These are phyloP conservation scores for Wickerhamomyces ciferrii DNA, from an alignment of 805 yeast genomes.

Conservation along the genomic window DNA sequence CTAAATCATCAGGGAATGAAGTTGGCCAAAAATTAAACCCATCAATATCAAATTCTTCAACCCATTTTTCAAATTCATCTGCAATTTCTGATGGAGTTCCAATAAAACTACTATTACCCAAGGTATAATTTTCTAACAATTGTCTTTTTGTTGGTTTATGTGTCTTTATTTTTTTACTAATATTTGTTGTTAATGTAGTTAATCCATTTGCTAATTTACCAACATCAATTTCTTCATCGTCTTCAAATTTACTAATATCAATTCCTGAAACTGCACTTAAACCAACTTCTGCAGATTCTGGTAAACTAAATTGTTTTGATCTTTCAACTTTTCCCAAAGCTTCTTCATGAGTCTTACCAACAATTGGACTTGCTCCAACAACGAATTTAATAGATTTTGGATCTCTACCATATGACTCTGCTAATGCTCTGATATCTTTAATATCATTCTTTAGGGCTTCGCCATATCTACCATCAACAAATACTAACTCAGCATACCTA, in stretches of 20 bases:
- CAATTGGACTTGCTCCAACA: too few relatives aligned
- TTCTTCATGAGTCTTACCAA: too few relatives aligned
- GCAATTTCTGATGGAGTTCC: constrained; percentile 35
- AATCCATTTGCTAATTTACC: constrained; percentile 25
- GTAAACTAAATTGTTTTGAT: too few relatives aligned
- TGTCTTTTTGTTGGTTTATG: constrained; percentile 3
- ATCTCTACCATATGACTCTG: constrained; percentile 30
- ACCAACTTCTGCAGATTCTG: constrained; percentile 23
- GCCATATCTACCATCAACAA: constrained; percentile 30
- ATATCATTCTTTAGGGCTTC: constrained; percentile 24
- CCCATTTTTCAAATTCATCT: constrained; percentile 33
- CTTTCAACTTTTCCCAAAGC: constrained; percentile 33
- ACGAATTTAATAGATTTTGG: too few relatives aligned
- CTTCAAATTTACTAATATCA: too few relatives aligned
- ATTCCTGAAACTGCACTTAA: constrained; percentile 36
- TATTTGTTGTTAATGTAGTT: too few relatives aligned
- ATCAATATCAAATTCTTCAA: constrained; percentile 33
- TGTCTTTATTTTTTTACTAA: constrained; percentile 17
- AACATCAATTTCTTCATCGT: too few relatives aligned
- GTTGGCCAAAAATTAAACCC: constrained; percentile 36
- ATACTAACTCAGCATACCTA: constrained; percentile 36
- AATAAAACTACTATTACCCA: constrained; percentile 20
- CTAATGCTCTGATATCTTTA: constrained; percentile 25
- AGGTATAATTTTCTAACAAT: constrained; percentile 16
- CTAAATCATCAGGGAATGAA: constrained; percentile 29